Percentiles rank a stretch among this genome's conserved stretches.
Evolutionary conservation across 1,139 yeast species (phyloP).

Genomic region (Yamadazyma membranifaciens): DNA sequence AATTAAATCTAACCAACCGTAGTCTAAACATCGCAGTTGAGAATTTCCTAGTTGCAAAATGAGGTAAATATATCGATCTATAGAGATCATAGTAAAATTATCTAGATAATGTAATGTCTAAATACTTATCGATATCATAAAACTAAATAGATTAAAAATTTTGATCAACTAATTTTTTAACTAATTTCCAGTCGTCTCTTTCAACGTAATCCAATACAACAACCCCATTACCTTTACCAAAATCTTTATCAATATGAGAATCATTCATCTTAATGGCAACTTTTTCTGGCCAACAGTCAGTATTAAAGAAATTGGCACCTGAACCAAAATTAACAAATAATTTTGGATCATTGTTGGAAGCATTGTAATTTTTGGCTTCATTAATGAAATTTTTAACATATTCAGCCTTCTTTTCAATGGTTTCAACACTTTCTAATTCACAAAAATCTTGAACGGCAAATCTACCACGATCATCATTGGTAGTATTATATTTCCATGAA

Average conservation of each 20-base stretch:
- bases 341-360: constrained; percentile 47
- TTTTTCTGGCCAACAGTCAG: constrained; percentile 71
- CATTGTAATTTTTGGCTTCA: constrained; percentile 53
- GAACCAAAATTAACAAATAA: constrained; percentile 72
- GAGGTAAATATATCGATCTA: not conserved
- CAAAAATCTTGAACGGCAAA: constrained; percentile 75
- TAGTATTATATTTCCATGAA: constrained; percentile 66
- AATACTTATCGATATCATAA: too few species aligned
- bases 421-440: constrained; percentile 55
- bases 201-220: constrained; percentile 72
- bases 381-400: constrained; percentile 58
- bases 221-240: constrained; percentile 56
- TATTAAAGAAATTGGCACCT: constrained; percentile 72
- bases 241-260: constrained; percentile 47
- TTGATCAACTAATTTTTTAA: constrained; percentile 50
- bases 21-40: constrained; percentile 4
- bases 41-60: not conserved
- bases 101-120: not conserved
- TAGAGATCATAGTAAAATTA: too few species aligned
- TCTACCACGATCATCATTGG: constrained; percentile 61
- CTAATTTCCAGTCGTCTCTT: constrained; percentile 57
- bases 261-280: constrained; percentile 55
- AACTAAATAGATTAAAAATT: constrained; percentile 39
- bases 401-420: constrained; percentile 55
- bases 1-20: constrained; percentile 7